Percentiles rank a stretch among this genome's conserved stretches.
These are phyloP conservation scores for Diaporthe batatas DNA, from an alignment of 2,329 filamentous ascomycete species.

Conservation along the genomic window DNA sequence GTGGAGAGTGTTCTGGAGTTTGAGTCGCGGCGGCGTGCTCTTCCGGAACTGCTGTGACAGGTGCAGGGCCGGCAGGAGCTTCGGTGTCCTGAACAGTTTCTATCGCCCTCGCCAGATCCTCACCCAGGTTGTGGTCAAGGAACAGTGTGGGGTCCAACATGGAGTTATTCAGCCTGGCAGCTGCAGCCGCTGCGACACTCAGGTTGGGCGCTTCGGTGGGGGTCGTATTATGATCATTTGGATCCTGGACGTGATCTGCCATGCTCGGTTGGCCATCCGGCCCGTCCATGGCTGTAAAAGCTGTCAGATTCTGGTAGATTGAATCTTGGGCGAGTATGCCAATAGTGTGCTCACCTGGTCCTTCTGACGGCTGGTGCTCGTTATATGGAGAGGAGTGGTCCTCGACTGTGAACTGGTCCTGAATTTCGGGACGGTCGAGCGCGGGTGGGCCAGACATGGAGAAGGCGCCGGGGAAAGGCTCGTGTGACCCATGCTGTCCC, in stretches of 20 bases:
- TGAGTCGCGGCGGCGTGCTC: conserved; percentile 16
- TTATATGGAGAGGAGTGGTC: conserved; percentile 67
- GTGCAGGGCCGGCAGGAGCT: conserved; percentile 38
- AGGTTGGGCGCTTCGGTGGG: conserved; percentile 63
- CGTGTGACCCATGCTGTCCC: conserved; percentile 56
- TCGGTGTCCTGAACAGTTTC: conserved; percentile 43
- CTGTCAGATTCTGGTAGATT: not conserved
- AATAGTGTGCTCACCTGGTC: conserved; percentile 52
- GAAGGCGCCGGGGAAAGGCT: conserved; percentile 30
- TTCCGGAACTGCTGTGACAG: conserved; percentile 39
- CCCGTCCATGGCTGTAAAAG: conserved; percentile 35
- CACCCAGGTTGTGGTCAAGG: conserved; percentile 51
- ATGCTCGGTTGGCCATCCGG: conserved; percentile 54
- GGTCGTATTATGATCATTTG: conserved; percentile 53
- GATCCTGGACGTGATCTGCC: conserved; percentile 65
- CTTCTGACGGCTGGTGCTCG: conserved; percentile 50
- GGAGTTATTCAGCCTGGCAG: conserved; percentile 67
- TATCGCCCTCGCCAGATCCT: conserved; percentile 37
- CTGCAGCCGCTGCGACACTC: conserved; percentile 68
- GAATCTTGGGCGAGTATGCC: not conserved
- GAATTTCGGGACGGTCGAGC: conserved; percentile 63
- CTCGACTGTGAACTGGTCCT: conserved; percentile 71
- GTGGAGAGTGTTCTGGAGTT: conserved; percentile 19
- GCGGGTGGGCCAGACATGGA: conserved; percentile 22
- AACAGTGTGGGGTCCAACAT: conserved; percentile 62